Evolutionary conservation across 805 yeast species (phyloP).

Genomic region (Candida rishiriensis): DNA sequence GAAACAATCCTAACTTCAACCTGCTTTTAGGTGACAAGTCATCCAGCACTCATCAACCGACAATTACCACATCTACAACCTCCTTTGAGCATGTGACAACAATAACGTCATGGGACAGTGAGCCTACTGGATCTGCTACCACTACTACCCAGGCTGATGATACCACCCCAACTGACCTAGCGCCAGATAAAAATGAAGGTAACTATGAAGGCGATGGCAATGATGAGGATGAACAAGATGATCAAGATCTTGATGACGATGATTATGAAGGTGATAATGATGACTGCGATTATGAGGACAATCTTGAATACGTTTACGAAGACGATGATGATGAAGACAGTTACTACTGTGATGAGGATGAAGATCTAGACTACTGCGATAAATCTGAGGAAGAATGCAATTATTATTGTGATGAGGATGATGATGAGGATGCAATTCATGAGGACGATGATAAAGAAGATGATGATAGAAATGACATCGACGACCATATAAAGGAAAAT

Average conservation of each 20-base stretch:
- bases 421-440: constrained; percentile 2
- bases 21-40: constrained; percentile 5
- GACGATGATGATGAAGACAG: background rate
- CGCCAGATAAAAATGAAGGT: background rate
- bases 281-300: background rate
- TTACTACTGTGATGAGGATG: background rate
- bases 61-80: background rate
- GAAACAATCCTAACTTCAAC: constrained; percentile 20
- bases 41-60: background rate
- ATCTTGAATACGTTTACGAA: background rate
- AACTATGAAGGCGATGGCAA: no score
- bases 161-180: background rate
- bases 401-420: constrained; percentile 1
- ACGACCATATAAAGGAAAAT: no score
- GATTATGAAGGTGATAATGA: background rate
- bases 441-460: constrained; percentile 2
- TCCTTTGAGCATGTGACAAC: background rate
- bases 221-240: background rate
- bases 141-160: background rate
- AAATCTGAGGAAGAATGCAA: constrained; percentile 1
- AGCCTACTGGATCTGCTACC: background rate
- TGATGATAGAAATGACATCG: constrained; percentile 1
- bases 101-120: background rate
- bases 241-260: background rate
- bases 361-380: background rate